Conservation (phyloP, 2,329 filamentous ascomycete species). For the Paracorniculantispora psalliotae region DNA sequence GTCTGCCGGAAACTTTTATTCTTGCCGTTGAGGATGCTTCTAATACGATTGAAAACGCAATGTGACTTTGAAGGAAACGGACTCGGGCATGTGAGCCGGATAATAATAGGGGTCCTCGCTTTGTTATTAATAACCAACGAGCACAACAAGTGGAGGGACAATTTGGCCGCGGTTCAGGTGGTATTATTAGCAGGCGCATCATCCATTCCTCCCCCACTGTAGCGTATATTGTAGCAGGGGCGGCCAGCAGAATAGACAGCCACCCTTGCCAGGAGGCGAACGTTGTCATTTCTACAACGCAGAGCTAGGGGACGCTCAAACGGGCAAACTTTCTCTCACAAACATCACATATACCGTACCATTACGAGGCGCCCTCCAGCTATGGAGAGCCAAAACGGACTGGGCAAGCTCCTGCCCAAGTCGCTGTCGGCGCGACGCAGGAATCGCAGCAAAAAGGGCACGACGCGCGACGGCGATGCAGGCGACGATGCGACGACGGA, state of each 20-base stretch:
- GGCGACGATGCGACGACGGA: conserved; percentile 14
- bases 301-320: conserved; percentile 2
- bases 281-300: conserved; percentile 5
- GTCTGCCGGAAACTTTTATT: background rate
- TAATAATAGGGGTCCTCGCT: background rate
- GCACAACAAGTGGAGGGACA: background rate
- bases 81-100: background rate
- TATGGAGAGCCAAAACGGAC: conserved; percentile 24
- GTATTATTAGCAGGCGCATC: background rate
- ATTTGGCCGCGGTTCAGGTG: background rate
- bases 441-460: conserved; percentile 39
- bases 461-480: conserved; percentile 29
- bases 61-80: background rate
- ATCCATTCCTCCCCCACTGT: background rate
- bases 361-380: background rate
- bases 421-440: conserved; percentile 45
- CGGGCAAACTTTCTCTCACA: conserved; percentile 6
- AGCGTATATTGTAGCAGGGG: conserved; percentile 1
- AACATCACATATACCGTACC: background rate
- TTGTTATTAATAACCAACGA: background rate
- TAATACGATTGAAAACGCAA: background rate
- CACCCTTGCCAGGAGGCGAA: conserved; percentile 11
- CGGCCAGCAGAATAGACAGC: background rate
- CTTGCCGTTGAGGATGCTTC: background rate
- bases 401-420: conserved; percentile 51